Evolutionary conservation across 2,329 filamentous ascomycete species (phyloP).

Genomic region (Pochonia chlamydosporia): DNA sequence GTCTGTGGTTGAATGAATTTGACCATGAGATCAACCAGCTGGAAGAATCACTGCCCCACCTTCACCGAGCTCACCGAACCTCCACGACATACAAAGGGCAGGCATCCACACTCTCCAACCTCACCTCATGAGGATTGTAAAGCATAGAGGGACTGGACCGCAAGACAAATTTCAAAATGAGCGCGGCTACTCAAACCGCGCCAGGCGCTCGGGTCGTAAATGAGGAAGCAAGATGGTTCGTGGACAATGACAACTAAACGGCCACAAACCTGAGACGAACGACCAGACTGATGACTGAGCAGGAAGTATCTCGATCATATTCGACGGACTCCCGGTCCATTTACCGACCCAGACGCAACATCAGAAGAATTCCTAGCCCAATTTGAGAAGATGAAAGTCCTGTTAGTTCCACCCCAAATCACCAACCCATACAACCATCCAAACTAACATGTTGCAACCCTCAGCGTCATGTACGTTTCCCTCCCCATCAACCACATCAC

Average conservation of each 20-base stretch:
- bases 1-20: too few species aligned
- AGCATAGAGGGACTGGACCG: not conserved
- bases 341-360: slow-evolving; percentile 60
- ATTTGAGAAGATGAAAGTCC: slow-evolving; percentile 66
- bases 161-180: slow-evolving; percentile 16
- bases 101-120: not conserved
- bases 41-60: slow-evolving; percentile 19
- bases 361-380: slow-evolving; percentile 46
- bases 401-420: slow-evolving; percentile 47
- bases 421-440: not conserved
- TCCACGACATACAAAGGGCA: slow-evolving; percentile 2
- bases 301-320: slow-evolving; percentile 85
- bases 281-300: slow-evolving; percentile 5
- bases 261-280: too few species aligned
- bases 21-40: too few species aligned
- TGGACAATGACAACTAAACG: too few species aligned
- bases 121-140: not conserved
- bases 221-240: slow-evolving; percentile 31
- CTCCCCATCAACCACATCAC: slow-evolving; percentile 3
- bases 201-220: slow-evolving; percentile 8
- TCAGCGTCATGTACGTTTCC: slow-evolving; percentile 45
- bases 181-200: slow-evolving; percentile 14
- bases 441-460: not conserved
- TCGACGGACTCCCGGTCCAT: slow-evolving; percentile 71
- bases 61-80: slow-evolving; percentile 27